Conservation (phyloP, 352 stramenopile species). For the Sclerospora graminicola region DNA sequence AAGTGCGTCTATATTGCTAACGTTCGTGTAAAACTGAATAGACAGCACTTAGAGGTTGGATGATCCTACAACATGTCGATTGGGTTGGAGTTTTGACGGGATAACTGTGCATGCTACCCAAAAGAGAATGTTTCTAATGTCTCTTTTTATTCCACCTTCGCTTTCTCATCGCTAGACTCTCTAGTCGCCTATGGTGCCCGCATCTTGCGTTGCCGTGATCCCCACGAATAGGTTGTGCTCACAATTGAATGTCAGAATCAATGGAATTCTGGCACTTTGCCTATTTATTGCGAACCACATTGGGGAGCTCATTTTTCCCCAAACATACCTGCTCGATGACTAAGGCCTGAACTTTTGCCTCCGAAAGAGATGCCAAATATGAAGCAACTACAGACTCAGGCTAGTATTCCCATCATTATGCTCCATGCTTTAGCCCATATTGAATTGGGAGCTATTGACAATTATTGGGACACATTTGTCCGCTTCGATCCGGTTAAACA, state of each 20-base stretch:
- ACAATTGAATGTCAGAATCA: slow-evolving; percentile 43
- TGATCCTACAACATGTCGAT: too few relatives aligned
- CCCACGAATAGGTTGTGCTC: slow-evolving; percentile 48
- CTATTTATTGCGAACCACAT: slow-evolving; percentile 17
- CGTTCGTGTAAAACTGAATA: slow-evolving; percentile 68
- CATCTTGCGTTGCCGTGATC: slow-evolving; percentile 38
- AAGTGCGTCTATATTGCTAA: slow-evolving; percentile 70
- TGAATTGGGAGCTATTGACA: slow-evolving; percentile 79
- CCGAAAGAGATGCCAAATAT: slow-evolving; percentile 63
- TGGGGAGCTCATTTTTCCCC: slow-evolving; percentile 33
- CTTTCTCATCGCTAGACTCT: slow-evolving; percentile 24
- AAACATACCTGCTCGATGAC: slow-evolving; percentile 32
- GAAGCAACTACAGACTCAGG: slow-evolving; percentile 49
- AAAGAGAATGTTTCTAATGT: too few relatives aligned
- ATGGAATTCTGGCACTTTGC: slow-evolving; percentile 33
- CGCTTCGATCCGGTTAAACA: slow-evolving; percentile 54
- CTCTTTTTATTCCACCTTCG: too few relatives aligned
- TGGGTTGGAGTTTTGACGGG: not conserved
- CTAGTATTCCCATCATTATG: slow-evolving; percentile 57
- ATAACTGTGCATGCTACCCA: too few relatives aligned
- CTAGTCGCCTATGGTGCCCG: slow-evolving; percentile 50
- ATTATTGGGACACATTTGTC: slow-evolving; percentile 83
- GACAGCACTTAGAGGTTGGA: slow-evolving; percentile 57
- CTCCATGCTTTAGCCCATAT: slow-evolving; percentile 80
- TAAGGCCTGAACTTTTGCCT: slow-evolving; percentile 35